A percentile compares a stretch with the other conserved stretches of the same genome.
phyloP scores from a whole-genome alignment of 345 rosid species.

The Durio zibethinus region DNA sequence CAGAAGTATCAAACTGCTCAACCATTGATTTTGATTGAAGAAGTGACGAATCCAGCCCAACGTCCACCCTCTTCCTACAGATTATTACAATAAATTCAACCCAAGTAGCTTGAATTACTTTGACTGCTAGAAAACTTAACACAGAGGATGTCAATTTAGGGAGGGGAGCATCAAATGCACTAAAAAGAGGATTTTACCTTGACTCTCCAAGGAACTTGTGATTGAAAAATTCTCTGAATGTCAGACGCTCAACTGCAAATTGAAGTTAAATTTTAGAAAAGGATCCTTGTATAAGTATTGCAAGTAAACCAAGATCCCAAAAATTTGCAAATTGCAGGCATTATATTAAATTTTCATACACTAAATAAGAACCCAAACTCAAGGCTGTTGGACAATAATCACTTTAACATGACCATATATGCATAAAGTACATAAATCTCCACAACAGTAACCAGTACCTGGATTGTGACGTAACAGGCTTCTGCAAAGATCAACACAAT shows the following conservation, averaged over 20 bases:
- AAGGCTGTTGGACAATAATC: background rate
- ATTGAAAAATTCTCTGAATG: conserved; percentile 69
- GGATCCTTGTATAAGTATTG: background rate
- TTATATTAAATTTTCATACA: background rate
- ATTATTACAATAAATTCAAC: conserved; percentile 20
- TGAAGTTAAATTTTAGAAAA: conserved; percentile 13
- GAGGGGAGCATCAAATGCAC: conserved; percentile 6
- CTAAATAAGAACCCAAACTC: background rate
- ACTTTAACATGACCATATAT: background rate
- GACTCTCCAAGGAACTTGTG: conserved; percentile 59
- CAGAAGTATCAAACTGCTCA: conserved; percentile 32
- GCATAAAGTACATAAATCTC: background rate
- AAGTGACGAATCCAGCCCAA: conserved; percentile 19
- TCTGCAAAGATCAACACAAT: conserved; percentile 73
- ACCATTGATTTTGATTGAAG: conserved; percentile 19
- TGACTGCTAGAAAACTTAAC: background rate
- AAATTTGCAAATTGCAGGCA: background rate
- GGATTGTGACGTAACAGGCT: conserved; percentile 65
- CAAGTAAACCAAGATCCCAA: conserved; percentile 1
- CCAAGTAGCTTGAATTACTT: conserved; percentile 10
- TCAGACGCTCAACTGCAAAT: conserved; percentile 61
- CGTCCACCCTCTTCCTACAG: conserved; percentile 42
- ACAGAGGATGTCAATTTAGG: background rate
- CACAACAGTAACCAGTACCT: conserved; percentile 34
- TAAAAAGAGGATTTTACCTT: conserved; percentile 40